Evolutionary conservation across 2,329 filamentous ascomycete genomes (phyloP), one percentile per base, ranked within the genome.

Genomic region (Periconia digitata): DNA sequence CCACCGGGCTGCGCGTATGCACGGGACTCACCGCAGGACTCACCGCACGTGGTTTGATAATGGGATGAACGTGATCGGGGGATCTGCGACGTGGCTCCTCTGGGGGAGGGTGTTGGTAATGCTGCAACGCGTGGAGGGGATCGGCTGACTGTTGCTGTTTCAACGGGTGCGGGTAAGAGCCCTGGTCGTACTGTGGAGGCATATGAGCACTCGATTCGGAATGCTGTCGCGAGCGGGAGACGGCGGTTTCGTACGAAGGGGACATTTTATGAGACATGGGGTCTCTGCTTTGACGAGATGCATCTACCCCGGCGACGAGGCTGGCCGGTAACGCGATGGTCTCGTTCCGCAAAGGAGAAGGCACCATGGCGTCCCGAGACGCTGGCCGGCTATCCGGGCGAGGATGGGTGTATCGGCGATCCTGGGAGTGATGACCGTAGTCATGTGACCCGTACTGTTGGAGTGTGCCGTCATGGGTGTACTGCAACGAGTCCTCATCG

Each of bases 51-150:
- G 70, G 71, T 52, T 73, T 76, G 45, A 74, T 63, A 16, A 74
- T 63, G 8, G 72, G 69, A 2, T 72, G 62, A 4, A 77, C 69
- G 2, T 70, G 67, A 8, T 61, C 44, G 1, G 67, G 54, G 69
- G 67, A 69, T 10, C 55, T 63, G 20, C 62, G 65, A 18, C 58
- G 60, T 4, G 67, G 67, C 51, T 71, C 64, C 44, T 71, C 66
- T 10, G 66, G 68, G 1, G 68, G 59, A 12, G 64, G 74, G 48
- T 76, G 72, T 32, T 77, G 73, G 43, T 77, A 76, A n/a, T 72
- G 69, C 23, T 74, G 71, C n/a, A 74, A 62, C 2, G 65, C 60
- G 13, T 55, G 58, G 18, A 52, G 53, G 15, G 51, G 45, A 15
- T 56, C 55, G 13, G 58, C 46, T 1, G 64, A 54, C 13, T 63